These are phyloP conservation scores for Rhytidiadelphus loreus DNA, from an alignment of 225 moss, liverwort and hornwort genomes.

Conservation along the genomic window DNA sequence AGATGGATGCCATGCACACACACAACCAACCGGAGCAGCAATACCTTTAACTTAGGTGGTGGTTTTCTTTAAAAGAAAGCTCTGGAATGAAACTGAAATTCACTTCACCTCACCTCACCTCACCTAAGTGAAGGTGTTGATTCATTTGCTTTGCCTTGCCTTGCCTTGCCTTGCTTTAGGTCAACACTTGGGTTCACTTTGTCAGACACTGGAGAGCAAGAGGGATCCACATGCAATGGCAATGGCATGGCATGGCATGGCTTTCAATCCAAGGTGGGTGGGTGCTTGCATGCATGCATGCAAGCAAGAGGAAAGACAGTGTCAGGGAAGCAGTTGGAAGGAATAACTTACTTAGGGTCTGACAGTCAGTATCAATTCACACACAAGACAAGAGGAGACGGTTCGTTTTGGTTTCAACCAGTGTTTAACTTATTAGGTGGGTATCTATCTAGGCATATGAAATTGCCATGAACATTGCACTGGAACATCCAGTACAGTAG, in stretches of 20 bases:
- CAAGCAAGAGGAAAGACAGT: neutral
- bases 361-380: too few species aligned
- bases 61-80: neutral
- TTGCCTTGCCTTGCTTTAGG: neutral
- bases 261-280: neutral
- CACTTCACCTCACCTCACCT: too few species aligned
- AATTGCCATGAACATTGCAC: too few species aligned
- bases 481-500: too few species aligned
- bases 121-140: too few species aligned
- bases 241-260: too few species aligned
- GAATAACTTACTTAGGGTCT: neutral
- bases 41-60: neutral
- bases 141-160: too few species aligned
- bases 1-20: neutral
- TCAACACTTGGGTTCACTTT: neutral
- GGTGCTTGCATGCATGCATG: too few species aligned
- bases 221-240: neutral
- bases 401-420: neutral
- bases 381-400: too few species aligned
- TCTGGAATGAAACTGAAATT: neutral
- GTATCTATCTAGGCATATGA: too few species aligned
- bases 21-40: neutral
- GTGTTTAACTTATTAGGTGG: too few species aligned
- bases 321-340: too few species aligned
- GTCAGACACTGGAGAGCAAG: neutral